These are phyloP conservation scores for Fusarium sp. DNA, from an alignment of 2,329 filamentous ascomycete genomes.

Conservation along the genomic window DNA sequence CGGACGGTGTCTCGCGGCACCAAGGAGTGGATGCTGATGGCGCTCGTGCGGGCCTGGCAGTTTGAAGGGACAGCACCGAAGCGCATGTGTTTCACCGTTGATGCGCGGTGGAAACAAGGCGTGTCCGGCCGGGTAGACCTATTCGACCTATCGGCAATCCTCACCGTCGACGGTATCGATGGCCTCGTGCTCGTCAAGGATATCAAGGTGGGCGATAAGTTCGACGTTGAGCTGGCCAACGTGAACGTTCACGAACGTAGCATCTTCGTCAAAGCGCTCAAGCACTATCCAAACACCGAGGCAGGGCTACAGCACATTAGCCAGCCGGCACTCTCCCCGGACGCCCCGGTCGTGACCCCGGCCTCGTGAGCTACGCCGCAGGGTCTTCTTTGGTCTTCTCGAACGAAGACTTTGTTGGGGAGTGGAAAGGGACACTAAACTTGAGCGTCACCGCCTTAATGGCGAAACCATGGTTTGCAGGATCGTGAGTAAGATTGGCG, in stretches of 20 bases:
- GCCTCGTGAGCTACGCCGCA: slow-evolving; percentile 33
- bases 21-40: slow-evolving; percentile 68
- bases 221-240: slow-evolving; percentile 65
- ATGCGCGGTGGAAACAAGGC: slow-evolving; percentile 48
- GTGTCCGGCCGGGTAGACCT: slow-evolving; percentile 60
- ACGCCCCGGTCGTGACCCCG: slow-evolving; percentile 19
- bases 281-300: slow-evolving; percentile 22
- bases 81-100: slow-evolving; percentile 61
- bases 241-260: slow-evolving; percentile 61
- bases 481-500: slow-evolving; percentile 22
- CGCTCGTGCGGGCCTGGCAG: slow-evolving; percentile 69
- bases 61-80: slow-evolving; percentile 62
- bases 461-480: slow-evolving; percentile 19
- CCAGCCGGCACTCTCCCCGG: slow-evolving; percentile 30
- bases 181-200: slow-evolving; percentile 54
- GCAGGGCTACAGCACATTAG: neutral
- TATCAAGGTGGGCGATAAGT: slow-evolving; percentile 61
- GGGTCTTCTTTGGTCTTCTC: slow-evolving; percentile 4
- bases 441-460: slow-evolving; percentile 29
- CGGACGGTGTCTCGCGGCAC: slow-evolving; percentile 57
- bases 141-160: slow-evolving; percentile 58
- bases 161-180: slow-evolving; percentile 55
- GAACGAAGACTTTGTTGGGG: slow-evolving; percentile 24
- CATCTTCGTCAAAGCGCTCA: slow-evolving; percentile 60
- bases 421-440: slow-evolving; percentile 9